Base-by-base conservation (phyloP, 2,329 filamentous ascomycete species). In the Ascochyta clinopodiicola region DNA sequence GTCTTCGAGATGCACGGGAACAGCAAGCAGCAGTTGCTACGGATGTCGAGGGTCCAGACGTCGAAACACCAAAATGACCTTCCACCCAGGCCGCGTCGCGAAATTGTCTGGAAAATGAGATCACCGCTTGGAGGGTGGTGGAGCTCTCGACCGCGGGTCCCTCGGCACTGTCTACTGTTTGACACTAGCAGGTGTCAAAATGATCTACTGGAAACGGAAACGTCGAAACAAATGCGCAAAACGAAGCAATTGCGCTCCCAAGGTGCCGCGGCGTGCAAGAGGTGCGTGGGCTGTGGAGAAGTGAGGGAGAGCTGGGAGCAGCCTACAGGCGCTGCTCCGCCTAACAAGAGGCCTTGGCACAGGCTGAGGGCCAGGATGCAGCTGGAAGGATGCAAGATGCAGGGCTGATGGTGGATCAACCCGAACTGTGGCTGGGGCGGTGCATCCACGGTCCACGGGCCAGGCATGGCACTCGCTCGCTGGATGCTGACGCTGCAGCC, bases 81-180 rank as follows among this genome's bases (percentile, higher is more conserved):
- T 17, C 31, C 47, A 47, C 49, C 55, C 53, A 49, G 62, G 45
- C 31, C 37, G 43, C 46, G 46, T 36, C 46, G 32, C 37, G 42
- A 46, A 42, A 52, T 63, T 65, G 62, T 60, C 57, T 57, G 59
- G 53, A 47, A 49, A 60, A 62, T 63, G 61, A 67, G 60, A 65
- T 69, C 62, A 66, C 62, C 52, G 56, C 47, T 50, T 51, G 58
- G 60, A 65, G 59, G 59, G 48, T 55, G 44, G 65, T 64, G 58
- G 64, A 66, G 62, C 57, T 54, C 38, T 55, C 52, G 54, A 52
- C 56, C 60, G 52, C 59, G 40, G 59, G 51, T 48, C 53, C 54
- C 52, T 57, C 54, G 58, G 61, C 51, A 44, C 45, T 53, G 62
- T 53, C 51, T 57, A 44, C 45, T 53, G 62, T 53, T 53, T 57